These are phyloP conservation scores for Aspergillus carlsbadensis DNA, from an alignment of 495 filamentous ascomycete species.

Conservation along the genomic window DNA sequence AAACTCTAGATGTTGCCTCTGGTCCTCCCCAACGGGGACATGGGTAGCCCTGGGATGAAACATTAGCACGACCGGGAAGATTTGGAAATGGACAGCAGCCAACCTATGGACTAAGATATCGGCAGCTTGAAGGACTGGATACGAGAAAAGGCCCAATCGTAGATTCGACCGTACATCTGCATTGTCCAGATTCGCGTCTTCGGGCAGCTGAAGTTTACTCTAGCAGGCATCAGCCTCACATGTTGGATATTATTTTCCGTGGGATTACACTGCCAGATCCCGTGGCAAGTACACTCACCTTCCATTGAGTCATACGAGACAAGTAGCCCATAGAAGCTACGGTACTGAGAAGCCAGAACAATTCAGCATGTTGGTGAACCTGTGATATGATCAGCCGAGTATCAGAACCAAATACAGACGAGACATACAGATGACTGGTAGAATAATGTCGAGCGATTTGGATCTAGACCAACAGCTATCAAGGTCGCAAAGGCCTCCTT, in stretches of 20 bases:
- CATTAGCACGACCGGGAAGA: slow-evolving; percentile 20
- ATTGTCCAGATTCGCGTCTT: slow-evolving; percentile 53
- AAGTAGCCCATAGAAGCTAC: slow-evolving; percentile 86
- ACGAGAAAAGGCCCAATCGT: slow-evolving; percentile 92
- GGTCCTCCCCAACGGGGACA: slow-evolving; percentile 94
- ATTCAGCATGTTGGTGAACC: slow-evolving; percentile 77
- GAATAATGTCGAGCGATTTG: slow-evolving; percentile 74
- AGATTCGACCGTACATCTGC: slow-evolving; percentile 54
- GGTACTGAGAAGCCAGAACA: slow-evolving; percentile 96
- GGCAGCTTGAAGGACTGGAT: slow-evolving; percentile 92
- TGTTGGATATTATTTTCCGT: background rate
- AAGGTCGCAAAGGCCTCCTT: slow-evolving; percentile 74
- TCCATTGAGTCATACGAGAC: slow-evolving; percentile 97
- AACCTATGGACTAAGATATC: slow-evolving; percentile 87
- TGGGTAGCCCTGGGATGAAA: slow-evolving; percentile 66
- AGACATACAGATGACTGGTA: slow-evolving; percentile 67
- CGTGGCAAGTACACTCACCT: slow-evolving; percentile 54
- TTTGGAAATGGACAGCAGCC: slow-evolving; percentile 9
- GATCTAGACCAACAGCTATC: slow-evolving; percentile 80
- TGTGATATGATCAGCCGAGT: slow-evolving; percentile 28
- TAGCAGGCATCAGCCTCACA: slow-evolving; percentile 29
- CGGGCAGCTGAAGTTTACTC: slow-evolving; percentile 66
- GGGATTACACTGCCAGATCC: background rate
- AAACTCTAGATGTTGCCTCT: slow-evolving; percentile 91
- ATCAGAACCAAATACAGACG: background rate